Evolutionary conservation across 345 rosid genomes (phyloP).

Genomic region (Brassica cretica): DNA sequence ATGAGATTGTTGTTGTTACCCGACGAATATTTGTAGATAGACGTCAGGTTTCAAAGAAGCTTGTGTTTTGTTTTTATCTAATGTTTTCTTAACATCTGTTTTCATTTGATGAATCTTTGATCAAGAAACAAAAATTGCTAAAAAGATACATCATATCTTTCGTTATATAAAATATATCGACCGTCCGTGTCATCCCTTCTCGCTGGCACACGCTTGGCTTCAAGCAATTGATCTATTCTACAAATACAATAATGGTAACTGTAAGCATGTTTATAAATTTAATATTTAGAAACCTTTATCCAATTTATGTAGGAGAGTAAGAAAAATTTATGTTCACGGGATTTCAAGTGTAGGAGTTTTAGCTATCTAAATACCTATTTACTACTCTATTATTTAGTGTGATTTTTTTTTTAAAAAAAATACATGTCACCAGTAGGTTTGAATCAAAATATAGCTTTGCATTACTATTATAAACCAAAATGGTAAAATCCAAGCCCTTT

Average conservation of each 20-base stretch:
- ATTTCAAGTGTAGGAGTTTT: not conserved
- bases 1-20: slow-evolving; percentile 13
- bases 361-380: not conserved
- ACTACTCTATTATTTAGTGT: not conserved
- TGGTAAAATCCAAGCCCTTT: not conserved
- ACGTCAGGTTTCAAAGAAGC: slow-evolving; percentile 27
- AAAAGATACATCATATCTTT: slow-evolving; percentile 34
- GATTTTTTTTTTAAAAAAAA: not conserved
- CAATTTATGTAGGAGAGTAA: not conserved
- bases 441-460: not conserved
- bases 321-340: not conserved
- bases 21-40: not conserved
- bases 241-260: not conserved
- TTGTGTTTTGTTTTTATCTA: slow-evolving; percentile 3
- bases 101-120: not conserved
- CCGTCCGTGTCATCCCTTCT: slow-evolving; percentile 26
- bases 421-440: not conserved
- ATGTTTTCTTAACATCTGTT: not conserved
- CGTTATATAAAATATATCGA: not conserved
- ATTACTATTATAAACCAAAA: slow-evolving; percentile 1
- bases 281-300: not conserved
- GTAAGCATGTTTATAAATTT: not conserved
- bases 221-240: slow-evolving; percentile 1
- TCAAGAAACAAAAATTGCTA: not conserved
- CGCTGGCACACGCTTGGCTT: slow-evolving; percentile 36